Evolutionary conservation across 2,329 filamentous ascomycete species (phyloP).

Genomic region (Fusarium praegraminearum): DNA sequence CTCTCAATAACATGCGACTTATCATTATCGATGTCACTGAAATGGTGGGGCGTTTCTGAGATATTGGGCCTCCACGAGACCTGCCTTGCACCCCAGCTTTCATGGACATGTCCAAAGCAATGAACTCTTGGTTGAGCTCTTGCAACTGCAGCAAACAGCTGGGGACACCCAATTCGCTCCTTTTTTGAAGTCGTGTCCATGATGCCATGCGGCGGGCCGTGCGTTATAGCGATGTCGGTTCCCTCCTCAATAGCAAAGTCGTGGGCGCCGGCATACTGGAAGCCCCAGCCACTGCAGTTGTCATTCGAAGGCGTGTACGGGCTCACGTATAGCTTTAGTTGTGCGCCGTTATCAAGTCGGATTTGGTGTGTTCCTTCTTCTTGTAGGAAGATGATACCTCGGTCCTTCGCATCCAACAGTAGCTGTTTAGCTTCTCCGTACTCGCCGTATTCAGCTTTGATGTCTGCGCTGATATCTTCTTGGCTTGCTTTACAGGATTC

Average conservation of each 20-base stretch:
- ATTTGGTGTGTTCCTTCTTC: slow-evolving; percentile 59
- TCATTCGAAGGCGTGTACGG: slow-evolving; percentile 57
- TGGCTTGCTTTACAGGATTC: slow-evolving; percentile 30
- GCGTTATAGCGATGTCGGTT: slow-evolving; percentile 52
- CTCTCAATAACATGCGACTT: slow-evolving; percentile 54
- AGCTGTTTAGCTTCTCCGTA: slow-evolving; percentile 53
- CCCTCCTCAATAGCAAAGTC: slow-evolving; percentile 45
- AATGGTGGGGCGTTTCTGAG: slow-evolving; percentile 54
- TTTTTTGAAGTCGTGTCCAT: slow-evolving; percentile 53
- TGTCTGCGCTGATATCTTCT: slow-evolving; percentile 6
- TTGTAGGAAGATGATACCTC: slow-evolving; percentile 52
- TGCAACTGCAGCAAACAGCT: slow-evolving; percentile 49
- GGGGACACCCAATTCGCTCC: slow-evolving; percentile 49
- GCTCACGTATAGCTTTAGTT: slow-evolving; percentile 59
- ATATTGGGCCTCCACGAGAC: slow-evolving; percentile 58
- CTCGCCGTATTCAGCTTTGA: slow-evolving; percentile 52
- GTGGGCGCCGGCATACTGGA: slow-evolving; percentile 56
- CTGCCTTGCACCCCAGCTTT: slow-evolving; percentile 56
- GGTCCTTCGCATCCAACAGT: slow-evolving; percentile 42
- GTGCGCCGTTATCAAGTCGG: slow-evolving; percentile 55
- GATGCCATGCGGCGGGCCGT: slow-evolving; percentile 55
- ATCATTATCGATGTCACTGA: slow-evolving; percentile 62
- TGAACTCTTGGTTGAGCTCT: slow-evolving; percentile 50
- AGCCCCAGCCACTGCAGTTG: slow-evolving; percentile 54
- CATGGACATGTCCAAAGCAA: slow-evolving; percentile 55